Conservation (phyloP, 2,329 filamentous ascomycete genomes). For the Metarhizium album region DNA sequence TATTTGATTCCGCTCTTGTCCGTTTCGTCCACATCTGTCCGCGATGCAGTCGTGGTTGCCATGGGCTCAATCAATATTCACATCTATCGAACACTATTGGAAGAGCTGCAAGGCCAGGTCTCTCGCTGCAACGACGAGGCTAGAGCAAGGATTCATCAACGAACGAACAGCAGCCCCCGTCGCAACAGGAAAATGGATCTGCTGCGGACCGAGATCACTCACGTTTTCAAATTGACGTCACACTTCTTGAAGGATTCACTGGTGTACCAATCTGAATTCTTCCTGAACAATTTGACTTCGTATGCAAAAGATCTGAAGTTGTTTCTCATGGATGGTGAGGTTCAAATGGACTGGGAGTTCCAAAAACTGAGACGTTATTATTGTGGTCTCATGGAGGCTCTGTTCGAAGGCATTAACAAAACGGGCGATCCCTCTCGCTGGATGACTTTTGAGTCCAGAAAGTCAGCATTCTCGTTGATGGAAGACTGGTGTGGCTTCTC, state of each 20-base stretch:
- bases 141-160: conserved; percentile 74
- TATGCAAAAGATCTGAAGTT: conserved; percentile 90
- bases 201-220: conserved; percentile 85
- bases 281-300: conserved; percentile 74
- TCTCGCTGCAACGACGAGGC: conserved; percentile 81
- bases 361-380: conserved; percentile 87
- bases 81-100: conserved; percentile 80
- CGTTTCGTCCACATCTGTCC: conserved; percentile 66
- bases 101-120: conserved; percentile 81
- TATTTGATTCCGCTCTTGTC: conserved; percentile 82
- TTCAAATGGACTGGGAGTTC: conserved; percentile 91
- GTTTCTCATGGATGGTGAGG: conserved; percentile 88
- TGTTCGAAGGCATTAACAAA: conserved; percentile 84
- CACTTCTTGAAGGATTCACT: conserved; percentile 73
- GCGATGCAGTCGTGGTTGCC: conserved; percentile 82
- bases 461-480: conserved; percentile 93
- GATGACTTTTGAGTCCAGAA: conserved; percentile 95
- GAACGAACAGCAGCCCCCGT: conserved; percentile 71
- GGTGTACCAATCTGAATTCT: conserved; percentile 79
- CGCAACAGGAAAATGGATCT: conserved; percentile 77
- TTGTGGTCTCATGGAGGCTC: conserved; percentile 82
- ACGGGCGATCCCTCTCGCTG: conserved; percentile 78
- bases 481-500: conserved; percentile 99
- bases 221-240: conserved; percentile 89
- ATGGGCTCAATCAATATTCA: conserved; percentile 93